phyloP scores from a whole-genome alignment of 2,329 filamentous ascomycete genomes.

The Pseudocercospora fijiensis region DNA sequence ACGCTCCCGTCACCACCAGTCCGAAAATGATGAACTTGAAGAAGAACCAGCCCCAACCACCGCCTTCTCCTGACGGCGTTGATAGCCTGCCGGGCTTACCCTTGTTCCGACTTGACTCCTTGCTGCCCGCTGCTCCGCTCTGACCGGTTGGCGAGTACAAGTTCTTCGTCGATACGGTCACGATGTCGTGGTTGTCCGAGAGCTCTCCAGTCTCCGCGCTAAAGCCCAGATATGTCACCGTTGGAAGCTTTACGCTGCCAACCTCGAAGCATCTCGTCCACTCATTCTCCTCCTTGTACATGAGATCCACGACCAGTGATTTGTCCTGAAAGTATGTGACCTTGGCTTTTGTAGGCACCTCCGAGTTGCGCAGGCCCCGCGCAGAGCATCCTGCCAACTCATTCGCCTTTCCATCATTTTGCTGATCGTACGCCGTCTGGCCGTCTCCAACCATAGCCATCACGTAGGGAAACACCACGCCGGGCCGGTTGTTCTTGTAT shows the following conservation, averaged over 20 bases:
- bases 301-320: slow-evolving; percentile 81
- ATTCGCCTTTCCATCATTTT: slow-evolving; percentile 87
- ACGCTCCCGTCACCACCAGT: slow-evolving; percentile 67
- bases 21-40: slow-evolving; percentile 80
- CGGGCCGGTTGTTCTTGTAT: slow-evolving; percentile 98
- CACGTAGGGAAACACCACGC: slow-evolving; percentile 92
- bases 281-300: slow-evolving; percentile 86
- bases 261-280: slow-evolving; percentile 89
- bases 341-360: slow-evolving; percentile 76
- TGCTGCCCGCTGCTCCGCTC: slow-evolving; percentile 31
- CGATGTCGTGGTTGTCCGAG: slow-evolving; percentile 95
- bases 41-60: slow-evolving; percentile 69
- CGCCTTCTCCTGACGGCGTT: slow-evolving; percentile 39
- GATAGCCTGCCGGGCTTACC: slow-evolving; percentile 48
- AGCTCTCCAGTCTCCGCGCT: slow-evolving; percentile 91
- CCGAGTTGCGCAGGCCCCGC: slow-evolving; percentile 77
- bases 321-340: slow-evolving; percentile 98
- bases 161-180: slow-evolving; percentile 82
- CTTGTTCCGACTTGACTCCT: slow-evolving; percentile 47
- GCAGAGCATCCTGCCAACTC: slow-evolving; percentile 95
- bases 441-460: slow-evolving; percentile 99
- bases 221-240: slow-evolving; percentile 64
- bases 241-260: slow-evolving; percentile 69
- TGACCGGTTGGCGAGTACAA: slow-evolving; percentile 66
- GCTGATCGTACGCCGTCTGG: slow-evolving; percentile 83